Conservation (phyloP, 2,329 filamentous ascomycete genomes). For the Corynespora cassiicola region DNA sequence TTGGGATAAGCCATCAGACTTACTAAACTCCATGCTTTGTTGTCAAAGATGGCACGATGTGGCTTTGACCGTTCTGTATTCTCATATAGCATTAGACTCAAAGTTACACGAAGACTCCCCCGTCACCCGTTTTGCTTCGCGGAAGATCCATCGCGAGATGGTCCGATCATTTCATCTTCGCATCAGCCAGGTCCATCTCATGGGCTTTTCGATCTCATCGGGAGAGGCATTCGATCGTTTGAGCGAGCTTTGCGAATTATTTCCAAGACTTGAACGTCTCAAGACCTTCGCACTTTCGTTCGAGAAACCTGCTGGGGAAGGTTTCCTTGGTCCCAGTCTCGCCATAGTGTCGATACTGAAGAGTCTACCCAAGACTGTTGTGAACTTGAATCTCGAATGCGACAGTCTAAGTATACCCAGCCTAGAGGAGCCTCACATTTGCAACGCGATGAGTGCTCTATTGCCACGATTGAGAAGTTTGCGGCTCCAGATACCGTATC, state of each 20-base stretch:
- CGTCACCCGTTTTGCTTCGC: constrained; percentile 10
- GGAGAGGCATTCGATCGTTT: constrained; percentile 16
- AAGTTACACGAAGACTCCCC: constrained; percentile 11
- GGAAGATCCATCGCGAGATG: constrained; percentile 6
- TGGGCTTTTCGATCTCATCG: constrained; percentile 15
- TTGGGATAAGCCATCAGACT: constrained; percentile 1
- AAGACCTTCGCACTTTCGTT: constrained; percentile 16
- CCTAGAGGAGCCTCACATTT: constrained; percentile 14
- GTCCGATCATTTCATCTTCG: constrained; percentile 12
- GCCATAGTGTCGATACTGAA: constrained; percentile 12
- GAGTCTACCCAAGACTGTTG: constrained; percentile 12
- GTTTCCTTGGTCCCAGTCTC: constrained; percentile 9
- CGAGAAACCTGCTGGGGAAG: constrained; percentile 11
- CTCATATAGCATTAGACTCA: constrained; percentile 11
- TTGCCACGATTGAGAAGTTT: constrained; percentile 16
- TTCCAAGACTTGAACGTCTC: constrained; percentile 13
- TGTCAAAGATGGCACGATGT: constrained; percentile 15
- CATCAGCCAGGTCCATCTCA: constrained; percentile 16
- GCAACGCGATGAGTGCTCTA: constrained; percentile 14
- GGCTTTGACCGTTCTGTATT: constrained; percentile 11
- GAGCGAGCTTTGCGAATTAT: constrained; percentile 11
- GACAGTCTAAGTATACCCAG: constrained; percentile 10
- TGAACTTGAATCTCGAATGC: constrained; percentile 16
- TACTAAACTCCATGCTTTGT: constrained; percentile 7
- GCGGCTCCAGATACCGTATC: constrained; percentile 10